These are phyloP conservation scores for Colletotrichum caudatum DNA, from an alignment of 2,329 filamentous ascomycete genomes.

Conservation along the genomic window DNA sequence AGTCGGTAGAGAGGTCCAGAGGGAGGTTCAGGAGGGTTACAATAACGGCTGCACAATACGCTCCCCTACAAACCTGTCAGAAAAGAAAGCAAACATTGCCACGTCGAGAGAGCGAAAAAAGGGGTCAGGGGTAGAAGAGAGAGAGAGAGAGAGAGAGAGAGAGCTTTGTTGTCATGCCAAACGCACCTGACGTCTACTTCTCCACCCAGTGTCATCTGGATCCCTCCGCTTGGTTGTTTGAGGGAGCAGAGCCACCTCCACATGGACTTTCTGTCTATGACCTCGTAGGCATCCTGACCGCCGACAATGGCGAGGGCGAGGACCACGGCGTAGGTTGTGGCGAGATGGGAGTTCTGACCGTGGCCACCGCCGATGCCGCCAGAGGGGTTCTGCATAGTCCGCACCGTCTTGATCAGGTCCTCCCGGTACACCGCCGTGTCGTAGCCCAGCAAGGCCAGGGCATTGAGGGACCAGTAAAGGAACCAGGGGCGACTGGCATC, in stretches of 20 bases:
- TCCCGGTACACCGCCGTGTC: conserved; percentile 77
- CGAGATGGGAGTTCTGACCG: conserved; percentile 89
- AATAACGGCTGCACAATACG: conserved; percentile 90
- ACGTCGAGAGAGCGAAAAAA: conserved; percentile 3
- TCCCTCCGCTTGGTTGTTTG: conserved; percentile 91
- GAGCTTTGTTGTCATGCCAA: neutral
- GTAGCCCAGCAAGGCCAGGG: conserved; percentile 80
- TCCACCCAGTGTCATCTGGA: conserved; percentile 85
- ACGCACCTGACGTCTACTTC: conserved; percentile 91
- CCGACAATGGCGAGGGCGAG: conserved; percentile 84
- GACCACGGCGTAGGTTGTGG: conserved; percentile 87
- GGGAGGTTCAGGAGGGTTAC: conserved; percentile 88
- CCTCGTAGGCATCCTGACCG: conserved; percentile 76
- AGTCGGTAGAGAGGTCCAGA: conserved; percentile 79
- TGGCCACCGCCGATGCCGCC: conserved; percentile 96
- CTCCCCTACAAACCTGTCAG: conserved; percentile 70
- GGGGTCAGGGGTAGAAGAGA: neutral
- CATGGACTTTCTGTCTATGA: conserved; percentile 85
- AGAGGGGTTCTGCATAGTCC: conserved; percentile 81
- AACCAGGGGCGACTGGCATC: conserved; percentile 95
- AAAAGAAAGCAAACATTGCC: neutral
- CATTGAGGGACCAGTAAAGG: conserved; percentile 90
- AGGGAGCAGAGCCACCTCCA: conserved; percentile 91
- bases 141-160: too few species aligned
- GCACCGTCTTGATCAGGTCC: conserved; percentile 79